These are phyloP conservation scores for Magnusiomyces magnusii DNA, from an alignment of 1,139 yeast genomes.

Conservation along the genomic window DNA sequence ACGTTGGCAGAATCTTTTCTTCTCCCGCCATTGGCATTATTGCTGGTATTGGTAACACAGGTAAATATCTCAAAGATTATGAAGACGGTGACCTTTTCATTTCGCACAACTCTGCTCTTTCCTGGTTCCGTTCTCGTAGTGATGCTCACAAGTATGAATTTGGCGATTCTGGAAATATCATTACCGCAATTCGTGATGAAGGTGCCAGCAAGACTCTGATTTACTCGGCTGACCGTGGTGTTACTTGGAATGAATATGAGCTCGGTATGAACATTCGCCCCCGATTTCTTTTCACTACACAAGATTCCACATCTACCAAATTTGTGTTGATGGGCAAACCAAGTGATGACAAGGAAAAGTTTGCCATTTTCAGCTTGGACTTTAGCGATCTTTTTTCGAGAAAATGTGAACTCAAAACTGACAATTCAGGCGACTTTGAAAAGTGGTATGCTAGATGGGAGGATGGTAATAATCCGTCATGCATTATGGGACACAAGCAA, in stretches of 20 bases:
- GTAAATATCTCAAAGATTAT: conserved; percentile 24
- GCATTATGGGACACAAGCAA: conserved; percentile 70
- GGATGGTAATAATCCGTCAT: conserved; percentile 44
- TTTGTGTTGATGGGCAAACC: conserved; percentile 47
- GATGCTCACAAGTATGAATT: conserved; percentile 52
- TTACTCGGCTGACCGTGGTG: conserved; percentile 72
- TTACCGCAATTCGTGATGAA: conserved; percentile 50
- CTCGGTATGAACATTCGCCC: conserved; percentile 46
- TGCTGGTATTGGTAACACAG: conserved; percentile 40
- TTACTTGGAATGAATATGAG: conserved; percentile 48
- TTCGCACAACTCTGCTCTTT: conserved; percentile 70
- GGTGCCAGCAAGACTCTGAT: conserved; percentile 27
- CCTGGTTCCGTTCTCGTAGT: conserved; percentile 56
- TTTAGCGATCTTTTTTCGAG: conserved; percentile 47
- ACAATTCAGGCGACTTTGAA: conserved; percentile 56
- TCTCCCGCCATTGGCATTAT: conserved; percentile 71
- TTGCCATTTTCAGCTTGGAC: conserved; percentile 45
- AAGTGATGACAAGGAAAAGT: conserved; percentile 25
- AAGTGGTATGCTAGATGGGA: conserved; percentile 54
- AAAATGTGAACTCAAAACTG: conserved; percentile 36
- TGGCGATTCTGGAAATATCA: conserved; percentile 77
- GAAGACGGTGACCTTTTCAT: conserved; percentile 40
- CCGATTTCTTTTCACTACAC: conserved; percentile 45
- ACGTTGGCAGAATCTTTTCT: conserved; percentile 49
- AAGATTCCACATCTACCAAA: conserved; percentile 66